A percentile compares a stretch with the other conserved stretches of the same genome.
These are phyloP conservation scores for Aschersonia sp. DNA, from an alignment of 2,329 filamentous ascomycete genomes.

Conservation along the genomic window DNA sequence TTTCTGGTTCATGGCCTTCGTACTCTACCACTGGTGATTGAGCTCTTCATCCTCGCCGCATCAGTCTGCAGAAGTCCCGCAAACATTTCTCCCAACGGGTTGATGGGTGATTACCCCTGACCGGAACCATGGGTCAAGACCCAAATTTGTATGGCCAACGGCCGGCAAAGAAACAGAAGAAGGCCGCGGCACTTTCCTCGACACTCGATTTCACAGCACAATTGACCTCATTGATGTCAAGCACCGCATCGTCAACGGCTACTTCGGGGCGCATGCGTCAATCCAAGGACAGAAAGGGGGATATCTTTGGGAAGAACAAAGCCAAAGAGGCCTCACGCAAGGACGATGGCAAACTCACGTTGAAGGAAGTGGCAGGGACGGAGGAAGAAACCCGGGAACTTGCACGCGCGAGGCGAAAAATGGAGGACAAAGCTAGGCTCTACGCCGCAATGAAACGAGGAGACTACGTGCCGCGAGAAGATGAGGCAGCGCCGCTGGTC, in stretches of 20 bases:
- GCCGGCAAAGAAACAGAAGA: constrained; percentile 53
- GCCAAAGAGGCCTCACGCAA: constrained; percentile 22
- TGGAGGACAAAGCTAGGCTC: constrained; percentile 80
- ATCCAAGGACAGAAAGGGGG: constrained; percentile 28
- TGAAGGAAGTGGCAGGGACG: constrained; percentile 38
- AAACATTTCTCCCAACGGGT: too few relatives aligned
- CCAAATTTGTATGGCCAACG: constrained; percentile 64
- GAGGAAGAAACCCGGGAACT: constrained; percentile 54
- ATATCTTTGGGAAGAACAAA: constrained; percentile 25
- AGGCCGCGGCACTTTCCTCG: constrained; percentile 55
- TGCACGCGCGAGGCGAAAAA: constrained; percentile 58
- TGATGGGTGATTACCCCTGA: too few relatives aligned
- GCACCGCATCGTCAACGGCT: constrained; percentile 25
- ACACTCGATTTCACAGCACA: constrained; percentile 80
- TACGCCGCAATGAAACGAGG: constrained; percentile 87
- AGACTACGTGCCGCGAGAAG: constrained; percentile 58
- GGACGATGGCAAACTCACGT: constrained; percentile 32
- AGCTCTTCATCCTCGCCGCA: too few relatives aligned
- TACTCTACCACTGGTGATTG: background rate
- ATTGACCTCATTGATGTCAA: constrained; percentile 66
- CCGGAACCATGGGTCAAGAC: constrained; percentile 40
- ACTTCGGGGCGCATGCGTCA: constrained; percentile 29
- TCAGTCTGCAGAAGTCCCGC: too few relatives aligned
- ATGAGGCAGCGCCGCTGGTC: constrained; percentile 54
- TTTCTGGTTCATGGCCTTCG: background rate